Base-by-base conservation (phyloP, 2,329 filamentous ascomycete species). In the Phyllosticta capitalensis region DNA sequence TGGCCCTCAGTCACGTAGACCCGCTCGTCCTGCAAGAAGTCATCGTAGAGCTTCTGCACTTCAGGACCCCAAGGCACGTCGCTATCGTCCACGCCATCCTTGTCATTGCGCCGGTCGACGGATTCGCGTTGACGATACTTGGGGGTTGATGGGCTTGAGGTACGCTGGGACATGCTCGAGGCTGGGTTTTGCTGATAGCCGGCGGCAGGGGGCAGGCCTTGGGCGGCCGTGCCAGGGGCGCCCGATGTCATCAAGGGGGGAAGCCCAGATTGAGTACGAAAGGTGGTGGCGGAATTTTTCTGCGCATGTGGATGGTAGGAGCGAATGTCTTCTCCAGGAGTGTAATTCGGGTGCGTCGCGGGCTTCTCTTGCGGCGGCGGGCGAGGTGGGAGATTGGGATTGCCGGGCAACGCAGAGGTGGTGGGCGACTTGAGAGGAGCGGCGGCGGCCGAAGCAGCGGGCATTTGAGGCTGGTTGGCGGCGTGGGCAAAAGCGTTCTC, bases 1-100 rank as follows among this genome's bases (percentile, higher is more conserved):
- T 88, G 84, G 28, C 86, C 88, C 67, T 92, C 88, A 0, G 84
- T 83, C 65, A 90, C 88, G 71, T 90, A 90, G 64, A 81, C 82
- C 62, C 86, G 81, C 72, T 92, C 89, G 64, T 90, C 84, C 49
- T 81, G 78, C 60, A 90, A 75, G 68, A 92, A 92, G 12, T 81
- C 79, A 60, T 91, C 87, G 75, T 89, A 92, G 54, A 80, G 79
- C 66, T 82, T 81, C 68, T 89, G 84, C 58, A 82, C 79, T 60
- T 86, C 80, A 21, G 76, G 76, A 20, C 76, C 75, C 76, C 79
- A 81, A n/a, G 77, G 75, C 55, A 71, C 70, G 58, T 80, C 77
- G 54, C 80, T 79, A 61, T 77, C 75, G 50, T 75, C 74, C 50
- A 67, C 61, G 17, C 67, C 58, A 65, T 67, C 53, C 64, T 65